These are phyloP conservation scores for Trametes maxima DNA, from an alignment of 768 basidiomycete genomes.

Conservation along the genomic window DNA sequence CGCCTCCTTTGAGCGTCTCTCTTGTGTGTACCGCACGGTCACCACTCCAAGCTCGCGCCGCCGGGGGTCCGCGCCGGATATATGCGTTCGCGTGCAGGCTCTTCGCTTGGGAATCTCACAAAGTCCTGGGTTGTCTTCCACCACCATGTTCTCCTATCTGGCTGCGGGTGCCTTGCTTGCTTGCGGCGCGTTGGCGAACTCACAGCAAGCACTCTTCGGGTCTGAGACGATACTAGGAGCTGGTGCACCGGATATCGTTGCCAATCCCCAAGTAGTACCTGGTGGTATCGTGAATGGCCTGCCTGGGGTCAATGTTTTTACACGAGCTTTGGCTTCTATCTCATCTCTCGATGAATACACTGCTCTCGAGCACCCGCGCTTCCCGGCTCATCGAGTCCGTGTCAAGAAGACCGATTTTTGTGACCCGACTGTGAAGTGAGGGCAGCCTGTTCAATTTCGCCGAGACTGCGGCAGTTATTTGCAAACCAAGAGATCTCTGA, in stretches of 20 bases:
- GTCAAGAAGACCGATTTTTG: conserved; percentile 65
- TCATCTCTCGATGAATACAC: conserved; percentile 27
- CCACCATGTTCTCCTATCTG: conserved; percentile 15
- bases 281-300: too few relatives aligned
- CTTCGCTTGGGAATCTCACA: background rate
- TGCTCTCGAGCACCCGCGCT: conserved; percentile 43
- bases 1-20: background rate
- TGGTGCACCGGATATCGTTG: background rate
- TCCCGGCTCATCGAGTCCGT: conserved; percentile 56
- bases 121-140: background rate
- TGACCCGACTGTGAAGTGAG: conserved; percentile 63
- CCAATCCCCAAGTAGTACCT: too few relatives aligned
- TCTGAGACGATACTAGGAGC: background rate
- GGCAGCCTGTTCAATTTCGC: background rate
- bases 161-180: background rate
- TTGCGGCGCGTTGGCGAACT: background rate
- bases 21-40: background rate
- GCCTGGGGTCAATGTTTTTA: too few relatives aligned
- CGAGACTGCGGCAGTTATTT: background rate
- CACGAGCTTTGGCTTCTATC: conserved; percentile 30
- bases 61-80: background rate
- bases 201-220: conserved; percentile 6
- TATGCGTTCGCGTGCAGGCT: background rate
- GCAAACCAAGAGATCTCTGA: too few relatives aligned
- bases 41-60: background rate